Evolutionary conservation across 2,329 filamentous ascomycete species (phyloP), one percentile per base, ranked within the genome.

Genomic region (Microsporum ferrugineum): DNA sequence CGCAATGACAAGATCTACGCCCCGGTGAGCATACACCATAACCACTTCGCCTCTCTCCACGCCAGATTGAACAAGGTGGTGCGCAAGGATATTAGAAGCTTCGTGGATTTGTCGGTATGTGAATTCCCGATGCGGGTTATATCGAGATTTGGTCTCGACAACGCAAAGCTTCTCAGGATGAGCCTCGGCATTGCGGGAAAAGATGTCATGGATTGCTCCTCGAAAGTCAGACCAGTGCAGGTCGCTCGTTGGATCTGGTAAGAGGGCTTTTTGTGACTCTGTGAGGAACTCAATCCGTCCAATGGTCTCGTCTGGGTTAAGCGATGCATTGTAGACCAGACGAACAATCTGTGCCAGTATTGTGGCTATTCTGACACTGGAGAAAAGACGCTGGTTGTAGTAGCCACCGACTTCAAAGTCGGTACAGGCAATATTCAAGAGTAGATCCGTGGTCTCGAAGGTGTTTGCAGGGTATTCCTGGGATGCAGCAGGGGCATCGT

Each of bases 31-130:
- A 71, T 86, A 96, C 65, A 94, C 88, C 89, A 96, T 95, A 68
- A 96, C 90, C 1, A 96, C 91, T 70, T 97, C 91, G 6, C 90
- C 91, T 66, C 84, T 79, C 62, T 85, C 80, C 65, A 90, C 80
- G 62, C 91, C 91, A 68, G 84, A 80, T 58, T 86, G 79, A 60
- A 88, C 82, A 23, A 96, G 80, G 70, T 95, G 83, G 74, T 95
- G 85, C 27, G 90, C 88, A 5, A 96, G 73, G 17, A 84, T 80
- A 71, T 95, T 95, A 34, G 89, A 88, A 0, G 87, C 86, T 76
- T 96, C 88, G 70, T 91, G 82, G 70, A 97, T 96, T 69, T 95
- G 89, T 65, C 79, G 79, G 73, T 96, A 97, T 29, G 85, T 92
- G 74, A 94, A 96, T 57, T 75, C 76, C 64, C 88, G 80, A 71